These are phyloP conservation scores for Coniochaeta pulveracea DNA, from an alignment of 2,329 filamentous ascomycete species.

Conservation along the genomic window DNA sequence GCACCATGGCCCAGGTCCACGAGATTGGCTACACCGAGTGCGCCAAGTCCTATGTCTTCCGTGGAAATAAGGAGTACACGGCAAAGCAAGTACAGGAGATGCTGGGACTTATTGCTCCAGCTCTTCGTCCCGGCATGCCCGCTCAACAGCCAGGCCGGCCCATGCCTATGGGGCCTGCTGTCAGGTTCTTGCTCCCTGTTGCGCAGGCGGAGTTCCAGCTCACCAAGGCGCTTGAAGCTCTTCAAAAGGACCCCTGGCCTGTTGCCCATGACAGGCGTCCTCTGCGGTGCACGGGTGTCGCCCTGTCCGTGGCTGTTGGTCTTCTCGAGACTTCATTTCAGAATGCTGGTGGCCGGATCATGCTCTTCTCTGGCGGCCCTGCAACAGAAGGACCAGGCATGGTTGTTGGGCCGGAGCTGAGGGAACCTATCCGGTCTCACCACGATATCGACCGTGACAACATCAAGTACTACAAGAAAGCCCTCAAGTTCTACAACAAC, in stretches of 20 bases:
- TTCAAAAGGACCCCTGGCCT: slow-evolving; percentile 96
- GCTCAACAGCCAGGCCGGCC: slow-evolving; percentile 64
- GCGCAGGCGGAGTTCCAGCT: slow-evolving; percentile 96
- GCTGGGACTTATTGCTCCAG: slow-evolving; percentile 70
- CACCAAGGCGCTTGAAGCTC: slow-evolving; percentile 86
- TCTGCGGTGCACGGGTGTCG: slow-evolving; percentile 87
- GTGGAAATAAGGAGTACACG: slow-evolving; percentile 95
- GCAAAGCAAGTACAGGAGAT: slow-evolving; percentile 99
- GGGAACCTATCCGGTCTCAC: slow-evolving; percentile 94
- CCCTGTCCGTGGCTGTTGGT: slow-evolving; percentile 88
- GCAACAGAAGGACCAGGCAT: slow-evolving; percentile 94
- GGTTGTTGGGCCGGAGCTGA: slow-evolving; percentile 90
- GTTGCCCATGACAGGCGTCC: slow-evolving; percentile 87
- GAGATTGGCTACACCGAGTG: slow-evolving; percentile 97
- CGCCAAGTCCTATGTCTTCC: slow-evolving; percentile 96
- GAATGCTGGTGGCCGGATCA: slow-evolving; percentile 88
- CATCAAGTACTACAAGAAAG: slow-evolving; percentile 99
- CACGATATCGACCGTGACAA: slow-evolving; percentile 98
- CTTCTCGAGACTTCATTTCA: slow-evolving; percentile 91
- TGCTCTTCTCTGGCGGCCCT: slow-evolving; percentile 92
- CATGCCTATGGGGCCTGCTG: slow-evolving; percentile 67
- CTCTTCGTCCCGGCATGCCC: slow-evolving; percentile 62
- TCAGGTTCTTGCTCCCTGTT: slow-evolving; percentile 86
- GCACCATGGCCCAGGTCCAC: slow-evolving; percentile 95
- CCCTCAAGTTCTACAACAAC: slow-evolving; percentile 93